Evolutionary conservation across 257 asterid species (phyloP).

Genomic region (Ehretia macrophylla): DNA sequence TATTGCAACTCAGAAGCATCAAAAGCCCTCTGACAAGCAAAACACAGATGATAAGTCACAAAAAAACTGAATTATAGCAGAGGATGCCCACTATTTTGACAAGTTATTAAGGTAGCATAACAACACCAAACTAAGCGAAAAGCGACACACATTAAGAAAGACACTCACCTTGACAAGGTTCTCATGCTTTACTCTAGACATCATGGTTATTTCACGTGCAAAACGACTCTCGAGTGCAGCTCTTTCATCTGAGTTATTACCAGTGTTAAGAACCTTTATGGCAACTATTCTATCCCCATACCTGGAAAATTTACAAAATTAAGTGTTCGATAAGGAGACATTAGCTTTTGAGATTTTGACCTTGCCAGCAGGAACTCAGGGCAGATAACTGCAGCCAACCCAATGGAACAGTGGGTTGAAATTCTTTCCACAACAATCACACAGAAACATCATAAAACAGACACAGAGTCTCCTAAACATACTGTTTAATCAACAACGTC

Average conservation of each 20-base stretch:
- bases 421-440: background rate
- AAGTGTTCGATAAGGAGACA: no score
- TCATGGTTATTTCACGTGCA: slow-evolving; percentile 87
- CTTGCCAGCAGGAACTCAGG: no score
- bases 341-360: no score
- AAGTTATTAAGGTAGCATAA: background rate
- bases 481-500: background rate
- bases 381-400: slow-evolving; percentile 3
- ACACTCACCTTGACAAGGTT: slow-evolving; percentile 83
- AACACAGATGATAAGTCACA: no score
- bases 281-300: slow-evolving; percentile 86
- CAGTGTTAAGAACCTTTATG: slow-evolving; percentile 73
- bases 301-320: slow-evolving; percentile 39
- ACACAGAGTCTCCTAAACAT: background rate
- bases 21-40: no score
- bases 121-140: background rate
- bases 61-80: no score
- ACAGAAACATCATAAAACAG: no score
- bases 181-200: slow-evolving; percentile 89
- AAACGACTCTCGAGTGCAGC: slow-evolving; percentile 75
- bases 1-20: no score
- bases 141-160: background rate
- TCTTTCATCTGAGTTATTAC: slow-evolving; percentile 69
- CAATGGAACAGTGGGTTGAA: slow-evolving; percentile 4
- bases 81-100: no score